Evolutionary conservation across 805 yeast species (phyloP).

Genomic region (Candida silvicultrix): DNA sequence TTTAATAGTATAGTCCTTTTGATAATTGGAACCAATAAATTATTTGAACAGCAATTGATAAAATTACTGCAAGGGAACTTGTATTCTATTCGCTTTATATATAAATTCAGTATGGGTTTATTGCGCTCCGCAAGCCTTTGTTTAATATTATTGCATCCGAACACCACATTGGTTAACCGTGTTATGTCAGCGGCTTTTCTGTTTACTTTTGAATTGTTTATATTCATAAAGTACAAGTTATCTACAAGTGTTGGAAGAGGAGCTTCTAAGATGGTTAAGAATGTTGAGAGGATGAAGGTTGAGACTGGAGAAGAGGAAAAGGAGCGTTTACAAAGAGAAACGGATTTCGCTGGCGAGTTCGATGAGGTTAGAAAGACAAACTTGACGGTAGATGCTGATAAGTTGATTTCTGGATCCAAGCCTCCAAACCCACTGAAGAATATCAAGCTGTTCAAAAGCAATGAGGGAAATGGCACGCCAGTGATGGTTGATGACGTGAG

Average conservation of each 20-base stretch:
- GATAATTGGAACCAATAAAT: too few relatives aligned
- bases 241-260: too few relatives aligned
- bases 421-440: not conserved
- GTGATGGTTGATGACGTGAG: not conserved
- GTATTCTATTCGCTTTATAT: too few relatives aligned
- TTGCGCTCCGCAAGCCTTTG: not conserved
- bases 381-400: conserved; percentile 5
- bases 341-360: conserved; percentile 19
- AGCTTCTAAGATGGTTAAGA: not conserved
- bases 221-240: too few relatives aligned
- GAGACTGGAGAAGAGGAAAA: not conserved
- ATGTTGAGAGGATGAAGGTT: too few relatives aligned
- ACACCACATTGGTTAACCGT: not conserved
- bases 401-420: conserved; percentile 5
- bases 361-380: conserved; percentile 11
- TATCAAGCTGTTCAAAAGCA: not conserved
- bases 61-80: too few relatives aligned
- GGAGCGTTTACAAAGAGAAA: conserved; percentile 1
- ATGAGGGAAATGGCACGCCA: not conserved
- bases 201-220: too few relatives aligned
- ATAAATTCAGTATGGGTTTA: not conserved
- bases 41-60: too few relatives aligned
- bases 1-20: too few relatives aligned
- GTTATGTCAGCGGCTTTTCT: too few relatives aligned
- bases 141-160: not conserved